Base-by-base conservation (phyloP, 495 filamentous ascomycete species). In the Clohesyomyces aquaticus region DNA sequence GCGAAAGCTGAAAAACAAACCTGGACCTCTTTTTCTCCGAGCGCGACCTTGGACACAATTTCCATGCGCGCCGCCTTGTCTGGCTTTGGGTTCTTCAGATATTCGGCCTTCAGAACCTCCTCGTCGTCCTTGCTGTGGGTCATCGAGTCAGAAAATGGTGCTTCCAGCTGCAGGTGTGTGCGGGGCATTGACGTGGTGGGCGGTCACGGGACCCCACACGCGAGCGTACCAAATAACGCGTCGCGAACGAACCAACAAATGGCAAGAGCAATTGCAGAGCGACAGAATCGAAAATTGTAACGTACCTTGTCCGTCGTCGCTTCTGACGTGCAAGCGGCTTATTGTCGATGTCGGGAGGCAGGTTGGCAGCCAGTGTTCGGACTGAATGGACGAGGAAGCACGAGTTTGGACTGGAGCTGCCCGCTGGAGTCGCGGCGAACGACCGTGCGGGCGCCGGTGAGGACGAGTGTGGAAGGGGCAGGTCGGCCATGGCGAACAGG, bases 11-110 rank as follows among this genome's bases (percentile, higher is more conserved):
- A 14, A 22, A 19, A n/a, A 23, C 38, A 32, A 70, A 97, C 94
- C 85, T 98, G 95, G 18, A 98, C 91, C 80, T 97, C 93, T 75
- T 97, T 97, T 77, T 99, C 94, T 63, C 90, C 94, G 68, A 99
- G 82, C 47, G 89, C 87, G 55, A 98, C 95, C 72, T 84, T 86
- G 75, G 82, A 84, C 55, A 93, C 88, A 60, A 99, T 91, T 69
- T 87, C 88, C 46, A 88, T 81, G 72, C 94, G 89, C 71, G 89
- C 87, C 16, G 85, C 81, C 76, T 97, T 97, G 79, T 98, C 94
- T 55, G 95, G 95, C 73, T 96, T 96, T 2, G 91, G 82, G 72
- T 97, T 93, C 35, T 79, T 80, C 65, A 85, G 81, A 73, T 96
- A 98, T 69, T 94, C 93, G 25, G 87, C 82, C 77, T 98, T 93